Percentiles rank a stretch among this genome's conserved stretches.
Evolutionary conservation across 192 early-diverging fungal genomes (phyloP).

Genomic region (Coemansia javaensis): DNA sequence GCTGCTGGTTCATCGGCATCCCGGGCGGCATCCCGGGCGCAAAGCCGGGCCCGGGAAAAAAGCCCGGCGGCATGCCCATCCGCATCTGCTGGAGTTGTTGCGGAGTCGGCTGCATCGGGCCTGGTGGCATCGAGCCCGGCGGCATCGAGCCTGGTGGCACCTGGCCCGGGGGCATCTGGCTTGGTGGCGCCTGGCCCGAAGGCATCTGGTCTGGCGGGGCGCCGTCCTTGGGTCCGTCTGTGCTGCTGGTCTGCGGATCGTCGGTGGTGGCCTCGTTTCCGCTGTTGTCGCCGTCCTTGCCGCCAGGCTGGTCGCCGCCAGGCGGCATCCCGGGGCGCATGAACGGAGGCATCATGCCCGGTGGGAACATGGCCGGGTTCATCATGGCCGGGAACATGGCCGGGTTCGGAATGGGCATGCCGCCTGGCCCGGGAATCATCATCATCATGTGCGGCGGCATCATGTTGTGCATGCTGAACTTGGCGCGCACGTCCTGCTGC

Average conservation of each 20-base stretch:
- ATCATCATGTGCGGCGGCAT: conserved; percentile 51
- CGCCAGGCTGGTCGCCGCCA: background rate
- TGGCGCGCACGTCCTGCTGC: conserved; percentile 82
- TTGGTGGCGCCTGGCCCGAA: too few species aligned
- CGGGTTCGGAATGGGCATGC: conserved; percentile 11
- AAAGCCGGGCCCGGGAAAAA: conserved; percentile 19
- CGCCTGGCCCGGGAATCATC: conserved; percentile 24
- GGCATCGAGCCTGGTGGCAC: too few species aligned
- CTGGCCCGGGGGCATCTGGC: too few species aligned
- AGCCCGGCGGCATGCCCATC: conserved; percentile 36
- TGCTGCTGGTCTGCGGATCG: conserved; percentile 1
- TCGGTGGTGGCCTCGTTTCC: too few species aligned
- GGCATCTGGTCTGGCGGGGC: too few species aligned
- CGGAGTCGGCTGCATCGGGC: conserved; percentile 17
- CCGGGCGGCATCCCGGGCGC: conserved; percentile 33
- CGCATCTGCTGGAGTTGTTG: conserved; percentile 34
- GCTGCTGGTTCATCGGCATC: conserved; percentile 36
- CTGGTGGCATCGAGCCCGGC: too few species aligned
- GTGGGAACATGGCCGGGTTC: conserved; percentile 35
- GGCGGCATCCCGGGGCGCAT: conserved; percentile 10
- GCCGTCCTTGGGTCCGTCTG: background rate
- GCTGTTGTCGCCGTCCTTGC: background rate
- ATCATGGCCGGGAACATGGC: conserved; percentile 39
- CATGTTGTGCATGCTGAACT: conserved; percentile 57
- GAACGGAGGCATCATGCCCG: conserved; percentile 32